phyloP scores from a whole-genome alignment of 2,329 filamentous ascomycete species.

The Chrysosporium queenslandicum region DNA sequence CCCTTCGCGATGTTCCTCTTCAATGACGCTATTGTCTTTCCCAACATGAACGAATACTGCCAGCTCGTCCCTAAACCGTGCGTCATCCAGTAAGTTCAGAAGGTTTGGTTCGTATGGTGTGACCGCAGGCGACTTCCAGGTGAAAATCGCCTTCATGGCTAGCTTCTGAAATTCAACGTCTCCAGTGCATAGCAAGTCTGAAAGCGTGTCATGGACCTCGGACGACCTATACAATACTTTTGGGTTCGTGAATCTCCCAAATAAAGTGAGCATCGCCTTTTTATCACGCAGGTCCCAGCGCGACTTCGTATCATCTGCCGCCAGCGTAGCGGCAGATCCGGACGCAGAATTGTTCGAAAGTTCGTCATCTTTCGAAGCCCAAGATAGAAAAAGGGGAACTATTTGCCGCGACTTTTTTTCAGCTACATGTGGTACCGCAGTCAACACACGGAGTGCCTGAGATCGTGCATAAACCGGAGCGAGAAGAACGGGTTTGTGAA shows the following conservation, averaged over 20 bases:
- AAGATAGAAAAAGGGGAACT: slow-evolving; percentile 75
- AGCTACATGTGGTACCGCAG: slow-evolving; percentile 61
- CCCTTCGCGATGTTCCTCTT: slow-evolving; percentile 58
- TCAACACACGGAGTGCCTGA: slow-evolving; percentile 70
- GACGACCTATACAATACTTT: slow-evolving; percentile 67
- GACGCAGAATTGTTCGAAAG: background rate
- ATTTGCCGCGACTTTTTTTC: slow-evolving; percentile 78
- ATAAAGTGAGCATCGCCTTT: slow-evolving; percentile 69
- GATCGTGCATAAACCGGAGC: slow-evolving; percentile 49
- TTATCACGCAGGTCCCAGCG: slow-evolving; percentile 55
- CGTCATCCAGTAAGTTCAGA: slow-evolving; percentile 77
- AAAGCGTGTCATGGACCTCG: slow-evolving; percentile 64
- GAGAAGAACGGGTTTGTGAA: slow-evolving; percentile 39
- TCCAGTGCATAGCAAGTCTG: slow-evolving; percentile 72
- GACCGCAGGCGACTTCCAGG: slow-evolving; percentile 76
- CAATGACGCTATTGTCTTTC: slow-evolving; percentile 54
- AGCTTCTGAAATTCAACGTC: slow-evolving; percentile 82
- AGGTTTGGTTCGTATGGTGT: slow-evolving; percentile 74
- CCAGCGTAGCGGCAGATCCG: slow-evolving; percentile 3
- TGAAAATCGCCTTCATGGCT: slow-evolving; percentile 70
- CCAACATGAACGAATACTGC: slow-evolving; percentile 73
- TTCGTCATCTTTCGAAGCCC: slow-evolving; percentile 52
- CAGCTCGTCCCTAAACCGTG: slow-evolving; percentile 87
- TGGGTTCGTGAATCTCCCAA: slow-evolving; percentile 78
- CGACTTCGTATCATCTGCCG: slow-evolving; percentile 19